Conservation (phyloP, 331 rosid species). For the Quercus phellos region DNA sequence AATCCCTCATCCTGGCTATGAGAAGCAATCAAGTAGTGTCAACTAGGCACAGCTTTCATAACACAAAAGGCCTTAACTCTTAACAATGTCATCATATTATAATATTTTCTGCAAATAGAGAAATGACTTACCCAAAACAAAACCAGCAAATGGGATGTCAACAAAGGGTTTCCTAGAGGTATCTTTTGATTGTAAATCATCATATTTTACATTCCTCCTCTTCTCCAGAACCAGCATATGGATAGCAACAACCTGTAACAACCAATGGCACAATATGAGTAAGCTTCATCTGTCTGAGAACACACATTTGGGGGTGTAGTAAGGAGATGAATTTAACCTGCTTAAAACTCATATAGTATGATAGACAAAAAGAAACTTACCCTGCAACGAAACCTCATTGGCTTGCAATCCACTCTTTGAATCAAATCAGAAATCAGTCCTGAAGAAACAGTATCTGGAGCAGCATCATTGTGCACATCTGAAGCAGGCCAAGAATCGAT, state of each 20-base stretch:
- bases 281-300: background rate
- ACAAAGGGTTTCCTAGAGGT: slow-evolving; percentile 25
- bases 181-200: slow-evolving; percentile 17
- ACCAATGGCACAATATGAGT: background rate
- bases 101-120: background rate
- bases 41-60: background rate
- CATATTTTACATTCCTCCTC: slow-evolving; percentile 24
- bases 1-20: background rate
- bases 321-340: slow-evolving; percentile 13
- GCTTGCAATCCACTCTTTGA: slow-evolving; percentile 34
- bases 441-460: slow-evolving; percentile 31
- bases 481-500: slow-evolving; percentile 21
- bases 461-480: slow-evolving; percentile 13
- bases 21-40: background rate
- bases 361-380: slow-evolving; percentile 35
- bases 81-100: background rate
- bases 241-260: slow-evolving; percentile 66
- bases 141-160: slow-evolving; percentile 78
- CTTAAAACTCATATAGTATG: background rate
- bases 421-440: slow-evolving; percentile 60
- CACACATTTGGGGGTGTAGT: background rate
- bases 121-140: slow-evolving; percentile 63
- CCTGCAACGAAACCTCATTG: slow-evolving; percentile 62
- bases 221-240: slow-evolving; percentile 55
- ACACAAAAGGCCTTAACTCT: background rate